Evolutionary conservation across 2,329 filamentous ascomycete genomes (phyloP), one percentile per base, ranked within the genome.

Genomic region (Beauveria rudraprayagi): DNA sequence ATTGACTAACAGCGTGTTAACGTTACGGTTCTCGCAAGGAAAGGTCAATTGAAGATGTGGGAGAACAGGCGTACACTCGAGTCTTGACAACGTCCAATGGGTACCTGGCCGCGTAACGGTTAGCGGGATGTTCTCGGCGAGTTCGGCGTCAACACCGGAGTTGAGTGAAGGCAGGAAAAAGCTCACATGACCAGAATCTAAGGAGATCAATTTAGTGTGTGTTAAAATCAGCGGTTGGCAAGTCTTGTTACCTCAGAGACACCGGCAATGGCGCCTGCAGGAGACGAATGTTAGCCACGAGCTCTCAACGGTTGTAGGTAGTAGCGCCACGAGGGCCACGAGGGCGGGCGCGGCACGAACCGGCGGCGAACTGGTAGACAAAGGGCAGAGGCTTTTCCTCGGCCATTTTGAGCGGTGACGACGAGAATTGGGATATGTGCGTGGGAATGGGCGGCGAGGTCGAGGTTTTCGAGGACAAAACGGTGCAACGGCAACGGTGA

Each of bases 71-170:
- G 83, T 84, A 94, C 90, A 96, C 89, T 88, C 93, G 84, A 66
- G 94, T 97, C 84, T 97, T 97, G 76, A 97, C 91, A 62, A 99
- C 94, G 75, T 99, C 94, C 75, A 99, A 83, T 68, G 94, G 94
- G 81, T 99, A 99, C 94, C 92, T 97, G 73, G 22, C 62, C 62
- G 56, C 37, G 62, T 55, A 43, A 56, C 28, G 24, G 26, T 60
- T 57, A 66, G 68, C 65, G 66, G 63, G 55, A 64, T 50, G 44
- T 61, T 55, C 56, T 50, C 34, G 56, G 56, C 46, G 56, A 51
- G 34, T 41, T 58, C 56, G 56, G 56, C 56, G 46, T 58, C 56
- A 43, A 58, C 37, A 41, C 24, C 53, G 28, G 19, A 43, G 37
- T 60, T 58, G 47, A 56, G 28, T 24, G 57, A 19, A 55, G 56